These are phyloP conservation scores for Articulospora tetracladia DNA, from an alignment of 495 filamentous ascomycete genomes.

Conservation along the genomic window DNA sequence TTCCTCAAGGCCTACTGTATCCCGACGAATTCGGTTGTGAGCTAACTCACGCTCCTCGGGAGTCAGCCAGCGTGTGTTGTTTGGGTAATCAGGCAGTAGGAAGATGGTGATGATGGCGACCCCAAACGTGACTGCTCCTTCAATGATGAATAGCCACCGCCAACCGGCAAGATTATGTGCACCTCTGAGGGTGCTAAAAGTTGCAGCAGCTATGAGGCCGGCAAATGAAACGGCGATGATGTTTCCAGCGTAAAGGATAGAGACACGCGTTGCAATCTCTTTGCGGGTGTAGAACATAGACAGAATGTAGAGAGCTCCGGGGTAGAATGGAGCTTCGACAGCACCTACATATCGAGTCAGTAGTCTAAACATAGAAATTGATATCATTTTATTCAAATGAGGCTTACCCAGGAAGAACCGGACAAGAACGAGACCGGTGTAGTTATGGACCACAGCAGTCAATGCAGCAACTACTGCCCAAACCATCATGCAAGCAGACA, in stretches of 20 bases:
- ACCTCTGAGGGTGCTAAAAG: constrained; percentile 40
- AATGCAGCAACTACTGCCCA: constrained; percentile 36
- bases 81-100: constrained; percentile 38
- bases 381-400: neutral
- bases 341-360: too few relatives aligned
- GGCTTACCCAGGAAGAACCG: constrained; percentile 36
- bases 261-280: constrained; percentile 39
- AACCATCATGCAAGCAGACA: constrained; percentile 30
- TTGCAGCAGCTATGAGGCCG: constrained; percentile 40
- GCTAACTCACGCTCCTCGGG: constrained; percentile 29
- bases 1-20: neutral
- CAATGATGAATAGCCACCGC: constrained; percentile 42
- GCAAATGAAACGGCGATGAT: constrained; percentile 39
- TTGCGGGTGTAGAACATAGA: constrained; percentile 46
- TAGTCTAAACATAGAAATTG: neutral
- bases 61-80: constrained; percentile 35
- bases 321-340: constrained; percentile 37
- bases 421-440: constrained; percentile 31
- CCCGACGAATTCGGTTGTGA: neutral
- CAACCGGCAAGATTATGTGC: constrained; percentile 41
- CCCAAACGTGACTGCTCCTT: constrained; percentile 35
- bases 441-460: constrained; percentile 32
- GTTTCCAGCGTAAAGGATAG: constrained; percentile 38
- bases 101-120: constrained; percentile 34
- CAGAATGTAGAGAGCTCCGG: constrained; percentile 45